A percentile compares a stretch with the other conserved stretches of the same genome.
Conservation (phyloP, 2,329 filamentous ascomycete species). For the Zalaria sp. region DNA sequence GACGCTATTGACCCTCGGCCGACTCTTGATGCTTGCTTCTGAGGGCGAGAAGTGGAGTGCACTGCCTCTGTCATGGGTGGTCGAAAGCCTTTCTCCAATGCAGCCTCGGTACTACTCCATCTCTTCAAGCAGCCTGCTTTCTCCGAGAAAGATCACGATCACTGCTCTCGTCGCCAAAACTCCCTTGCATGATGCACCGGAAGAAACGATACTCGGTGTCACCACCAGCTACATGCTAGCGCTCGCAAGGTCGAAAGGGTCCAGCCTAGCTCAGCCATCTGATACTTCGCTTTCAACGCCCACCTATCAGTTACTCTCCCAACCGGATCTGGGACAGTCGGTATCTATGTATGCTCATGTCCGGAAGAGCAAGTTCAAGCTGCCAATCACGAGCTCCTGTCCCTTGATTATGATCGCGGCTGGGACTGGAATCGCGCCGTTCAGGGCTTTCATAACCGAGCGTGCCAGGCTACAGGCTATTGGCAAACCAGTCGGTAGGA, state of each 20-base stretch:
- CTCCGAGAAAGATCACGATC: constrained; percentile 19
- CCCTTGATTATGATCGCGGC: constrained; percentile 40
- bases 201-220: constrained; percentile 18
- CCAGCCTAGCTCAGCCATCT: neutral
- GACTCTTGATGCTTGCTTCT: constrained; percentile 19
- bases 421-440: constrained; percentile 37
- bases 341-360: constrained; percentile 19
- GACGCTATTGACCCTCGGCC: constrained; percentile 24
- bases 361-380: constrained; percentile 31
- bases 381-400: constrained; percentile 25
- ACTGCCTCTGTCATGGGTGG: constrained; percentile 18
- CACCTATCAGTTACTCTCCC: constrained; percentile 4
- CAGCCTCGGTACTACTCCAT: constrained; percentile 22
- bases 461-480: constrained; percentile 21
- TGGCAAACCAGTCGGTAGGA: constrained; percentile 22
- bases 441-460: constrained; percentile 29
- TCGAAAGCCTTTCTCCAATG: constrained; percentile 16
- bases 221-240: constrained; percentile 25
- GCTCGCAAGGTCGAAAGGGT: constrained; percentile 7
- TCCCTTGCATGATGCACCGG: constrained; percentile 9
- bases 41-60: constrained; percentile 15
- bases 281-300: neutral
- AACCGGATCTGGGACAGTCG: neutral
- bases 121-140: constrained; percentile 23
- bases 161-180: constrained; percentile 26